Conservation (phyloP, 2,329 filamentous ascomycete species). For the Pseudogymnoascus sp. region DNA sequence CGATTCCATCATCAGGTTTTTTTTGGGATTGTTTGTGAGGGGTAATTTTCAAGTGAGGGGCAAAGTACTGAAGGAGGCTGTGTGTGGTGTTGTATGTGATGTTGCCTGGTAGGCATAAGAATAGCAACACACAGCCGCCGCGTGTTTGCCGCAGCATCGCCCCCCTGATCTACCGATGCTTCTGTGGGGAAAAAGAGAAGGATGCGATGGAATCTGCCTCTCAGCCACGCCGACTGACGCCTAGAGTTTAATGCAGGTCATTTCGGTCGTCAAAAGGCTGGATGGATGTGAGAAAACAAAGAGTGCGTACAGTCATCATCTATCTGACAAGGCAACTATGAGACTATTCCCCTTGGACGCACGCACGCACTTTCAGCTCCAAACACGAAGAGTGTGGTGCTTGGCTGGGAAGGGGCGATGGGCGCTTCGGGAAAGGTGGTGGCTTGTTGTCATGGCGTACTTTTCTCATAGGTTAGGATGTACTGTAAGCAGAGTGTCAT, state of each 20-base stretch:
- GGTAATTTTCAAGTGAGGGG: background rate
- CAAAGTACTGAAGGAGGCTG: background rate
- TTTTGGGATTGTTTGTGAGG: background rate
- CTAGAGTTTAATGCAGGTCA: background rate
- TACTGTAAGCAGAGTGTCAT: background rate
- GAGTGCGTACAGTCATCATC: background rate
- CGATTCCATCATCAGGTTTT: background rate
- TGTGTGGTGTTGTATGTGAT: background rate
- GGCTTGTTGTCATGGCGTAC: background rate
- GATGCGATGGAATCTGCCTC: background rate
- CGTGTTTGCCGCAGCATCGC: background rate
- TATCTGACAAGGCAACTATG: background rate
- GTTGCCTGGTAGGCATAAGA: background rate
- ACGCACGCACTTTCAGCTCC: background rate
- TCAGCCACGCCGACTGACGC: background rate
- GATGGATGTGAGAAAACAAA: background rate
- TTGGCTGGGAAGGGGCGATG: background rate
- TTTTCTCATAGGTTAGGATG: background rate
- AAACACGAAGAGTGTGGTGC: background rate
- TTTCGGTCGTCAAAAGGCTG: background rate
- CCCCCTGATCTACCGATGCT: background rate
- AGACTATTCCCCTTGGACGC: background rate
- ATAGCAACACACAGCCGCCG: background rate
- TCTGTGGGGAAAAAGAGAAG: background rate
- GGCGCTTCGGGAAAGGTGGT: background rate